Conservation (phyloP, 192 early-diverging fungal species). For the Podila minutissima region DNA sequence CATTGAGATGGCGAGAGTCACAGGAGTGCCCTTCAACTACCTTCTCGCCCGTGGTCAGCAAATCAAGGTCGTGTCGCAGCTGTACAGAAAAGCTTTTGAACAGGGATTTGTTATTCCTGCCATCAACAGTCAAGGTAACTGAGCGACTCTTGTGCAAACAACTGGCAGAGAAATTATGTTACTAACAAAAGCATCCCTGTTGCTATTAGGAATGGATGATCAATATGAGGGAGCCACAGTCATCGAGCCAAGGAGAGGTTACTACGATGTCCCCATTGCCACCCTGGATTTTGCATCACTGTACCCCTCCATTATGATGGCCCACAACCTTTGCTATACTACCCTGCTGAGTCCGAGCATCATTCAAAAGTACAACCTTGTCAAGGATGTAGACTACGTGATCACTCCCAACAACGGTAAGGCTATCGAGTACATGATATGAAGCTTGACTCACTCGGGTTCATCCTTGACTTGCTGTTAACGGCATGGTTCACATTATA, state of each 20-base stretch:
- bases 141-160: not conserved
- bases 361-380: slow-evolving; percentile 71
- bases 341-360: slow-evolving; percentile 73
- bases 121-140: slow-evolving; percentile 76
- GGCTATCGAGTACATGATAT: not conserved
- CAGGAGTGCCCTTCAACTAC: slow-evolving; percentile 95
- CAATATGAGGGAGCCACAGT: slow-evolving; percentile 97
- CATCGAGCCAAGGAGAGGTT: slow-evolving; percentile 94
- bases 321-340: slow-evolving; percentile 98
- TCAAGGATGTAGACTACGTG: slow-evolving; percentile 85
- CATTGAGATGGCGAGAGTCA: slow-evolving; percentile 98
- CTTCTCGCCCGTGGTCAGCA: slow-evolving; percentile 95
- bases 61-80: slow-evolving; percentile 97
- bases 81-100: slow-evolving; percentile 86
- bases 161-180: not conserved
- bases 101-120: slow-evolving; percentile 92
- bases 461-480: not conserved
- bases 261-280: slow-evolving; percentile 95
- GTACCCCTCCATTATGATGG: slow-evolving; percentile 99
- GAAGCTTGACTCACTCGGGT: too few species aligned
- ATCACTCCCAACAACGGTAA: slow-evolving; percentile 89
- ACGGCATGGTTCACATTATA: slow-evolving; percentile 3
- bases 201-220: slow-evolving; percentile 72
- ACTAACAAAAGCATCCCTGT: not conserved
- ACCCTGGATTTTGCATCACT: slow-evolving; percentile 98